Conservation (phyloP, 2,329 filamentous ascomycete genomes). For the Penicillium janthinellum region DNA sequence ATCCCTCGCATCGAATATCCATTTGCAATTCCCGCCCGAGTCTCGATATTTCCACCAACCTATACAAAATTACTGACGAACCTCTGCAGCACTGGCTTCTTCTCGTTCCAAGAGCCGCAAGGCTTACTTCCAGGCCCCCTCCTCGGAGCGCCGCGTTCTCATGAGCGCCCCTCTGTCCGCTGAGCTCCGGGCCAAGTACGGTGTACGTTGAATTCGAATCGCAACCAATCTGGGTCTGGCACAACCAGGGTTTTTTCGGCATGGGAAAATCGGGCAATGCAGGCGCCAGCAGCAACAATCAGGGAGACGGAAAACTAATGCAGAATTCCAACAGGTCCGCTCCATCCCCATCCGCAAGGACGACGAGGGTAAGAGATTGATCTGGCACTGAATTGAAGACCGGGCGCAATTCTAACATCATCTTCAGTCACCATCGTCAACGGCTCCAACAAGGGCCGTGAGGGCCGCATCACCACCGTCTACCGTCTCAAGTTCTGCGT, state of each 20-base stretch:
- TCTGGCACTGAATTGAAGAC: not conserved
- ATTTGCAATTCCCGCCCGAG: conserved; percentile 7
- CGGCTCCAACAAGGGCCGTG: conserved; percentile 93
- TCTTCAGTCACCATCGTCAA: conserved; percentile 72
- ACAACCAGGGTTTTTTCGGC: conserved; percentile 8
- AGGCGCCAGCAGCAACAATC: conserved; percentile 1
- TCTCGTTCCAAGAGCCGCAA: conserved; percentile 71
- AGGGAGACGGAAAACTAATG: conserved; percentile 16
- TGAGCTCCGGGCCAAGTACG: conserved; percentile 99
- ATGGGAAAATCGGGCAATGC: conserved; percentile 4
- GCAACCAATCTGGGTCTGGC: conserved; percentile 11
- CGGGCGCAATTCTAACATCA: not conserved
- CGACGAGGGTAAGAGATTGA: conserved; percentile 65
- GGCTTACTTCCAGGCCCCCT: conserved; percentile 95
- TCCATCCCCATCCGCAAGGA: conserved; percentile 97
- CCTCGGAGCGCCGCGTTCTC: conserved; percentile 89
- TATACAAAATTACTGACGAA: conserved; percentile 6
- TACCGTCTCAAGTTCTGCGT: conserved; percentile 98
- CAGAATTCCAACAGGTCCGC: conserved; percentile 67
- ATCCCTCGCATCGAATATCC: conserved; percentile 5
- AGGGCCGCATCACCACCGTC: conserved; percentile 97
- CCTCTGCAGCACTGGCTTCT: conserved; percentile 21
- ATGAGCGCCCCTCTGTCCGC: conserved; percentile 96
- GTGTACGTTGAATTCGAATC: conserved; percentile 62
- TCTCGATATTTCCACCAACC: not conserved